Conservation (phyloP, 2,329 filamentous ascomycete genomes). For the Byssothecium circinans region DNA sequence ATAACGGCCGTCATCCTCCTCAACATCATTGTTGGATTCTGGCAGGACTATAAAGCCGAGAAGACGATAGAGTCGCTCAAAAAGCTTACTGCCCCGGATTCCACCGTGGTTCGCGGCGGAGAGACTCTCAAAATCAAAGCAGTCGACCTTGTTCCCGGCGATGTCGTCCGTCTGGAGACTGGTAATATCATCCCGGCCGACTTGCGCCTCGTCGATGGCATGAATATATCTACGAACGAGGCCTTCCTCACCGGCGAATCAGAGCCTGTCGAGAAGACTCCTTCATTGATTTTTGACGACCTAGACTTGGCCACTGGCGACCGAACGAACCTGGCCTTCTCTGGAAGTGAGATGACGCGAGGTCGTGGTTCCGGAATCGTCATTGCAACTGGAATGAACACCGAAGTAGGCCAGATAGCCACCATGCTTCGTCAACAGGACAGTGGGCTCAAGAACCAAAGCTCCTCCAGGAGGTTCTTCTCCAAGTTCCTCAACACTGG, state of each 20-base stretch:
- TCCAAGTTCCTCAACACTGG: conserved; percentile 40
- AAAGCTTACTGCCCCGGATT: conserved; percentile 44
- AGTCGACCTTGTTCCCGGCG: conserved; percentile 43
- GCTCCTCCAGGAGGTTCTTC: conserved; percentile 33
- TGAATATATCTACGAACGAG: conserved; percentile 77
- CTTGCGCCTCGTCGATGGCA: conserved; percentile 62
- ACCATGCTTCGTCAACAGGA: conserved; percentile 64
- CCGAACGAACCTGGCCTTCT: conserved; percentile 70
- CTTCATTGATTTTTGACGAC: conserved; percentile 54
- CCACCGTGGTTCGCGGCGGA: conserved; percentile 42
- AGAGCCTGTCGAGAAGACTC: conserved; percentile 67
- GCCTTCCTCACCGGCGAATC: conserved; percentile 75
- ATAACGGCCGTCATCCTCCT: conserved; percentile 66
- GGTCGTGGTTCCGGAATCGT: conserved; percentile 71
- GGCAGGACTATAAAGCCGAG: conserved; percentile 55
- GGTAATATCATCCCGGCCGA: conserved; percentile 70
- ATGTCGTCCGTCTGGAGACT: conserved; percentile 43
- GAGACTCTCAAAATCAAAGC: conserved; percentile 41
- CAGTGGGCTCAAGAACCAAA: conserved; percentile 53
- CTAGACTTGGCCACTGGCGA: conserved; percentile 62
- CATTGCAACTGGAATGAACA: conserved; percentile 70
- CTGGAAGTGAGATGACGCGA: conserved; percentile 70
- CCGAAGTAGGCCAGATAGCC: conserved; percentile 77
- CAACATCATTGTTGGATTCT: conserved; percentile 65
- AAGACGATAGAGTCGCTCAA: conserved; percentile 47